Evolutionary conservation across 2,329 filamentous ascomycete genomes (phyloP).

Genomic region (Alternaria triticimaculans): DNA sequence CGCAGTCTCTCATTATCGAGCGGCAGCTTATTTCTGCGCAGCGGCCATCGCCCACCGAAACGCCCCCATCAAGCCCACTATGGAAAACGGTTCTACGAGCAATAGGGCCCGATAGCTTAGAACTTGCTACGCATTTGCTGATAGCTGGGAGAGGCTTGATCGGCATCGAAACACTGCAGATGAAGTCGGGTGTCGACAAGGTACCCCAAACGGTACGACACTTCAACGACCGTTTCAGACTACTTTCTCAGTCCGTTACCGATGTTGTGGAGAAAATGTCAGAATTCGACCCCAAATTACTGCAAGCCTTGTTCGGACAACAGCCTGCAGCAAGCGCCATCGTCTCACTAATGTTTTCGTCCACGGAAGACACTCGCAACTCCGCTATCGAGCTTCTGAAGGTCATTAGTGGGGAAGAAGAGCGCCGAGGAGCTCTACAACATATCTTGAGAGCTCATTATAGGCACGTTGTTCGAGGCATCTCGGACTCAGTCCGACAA

Average conservation of each 20-base stretch:
- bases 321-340: conserved; percentile 74
- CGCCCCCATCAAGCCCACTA: conserved; percentile 72
- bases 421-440: conserved; percentile 65
- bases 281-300: conserved; percentile 73
- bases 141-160: conserved; percentile 73
- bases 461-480: conserved; percentile 61
- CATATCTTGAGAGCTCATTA: conserved; percentile 66
- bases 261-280: conserved; percentile 79
- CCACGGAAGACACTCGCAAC: conserved; percentile 78
- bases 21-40: conserved; percentile 69
- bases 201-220: conserved; percentile 64
- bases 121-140: conserved; percentile 76
- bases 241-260: conserved; percentile 69
- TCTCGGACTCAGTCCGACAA: conserved; percentile 63
- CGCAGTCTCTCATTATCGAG: conserved; percentile 72
- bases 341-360: conserved; percentile 80
- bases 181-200: conserved; percentile 48
- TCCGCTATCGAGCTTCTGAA: conserved; percentile 84
- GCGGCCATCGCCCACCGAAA: conserved; percentile 68
- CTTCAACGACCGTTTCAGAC: conserved; percentile 77
- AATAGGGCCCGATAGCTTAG: conserved; percentile 70
- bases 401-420: conserved; percentile 74
- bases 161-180: conserved; percentile 73
- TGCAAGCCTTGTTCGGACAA: conserved; percentile 73
- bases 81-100: conserved; percentile 79